Conservation (phyloP, 2,329 filamentous ascomycete genomes). For the Trichoderma guizhouense region DNA sequence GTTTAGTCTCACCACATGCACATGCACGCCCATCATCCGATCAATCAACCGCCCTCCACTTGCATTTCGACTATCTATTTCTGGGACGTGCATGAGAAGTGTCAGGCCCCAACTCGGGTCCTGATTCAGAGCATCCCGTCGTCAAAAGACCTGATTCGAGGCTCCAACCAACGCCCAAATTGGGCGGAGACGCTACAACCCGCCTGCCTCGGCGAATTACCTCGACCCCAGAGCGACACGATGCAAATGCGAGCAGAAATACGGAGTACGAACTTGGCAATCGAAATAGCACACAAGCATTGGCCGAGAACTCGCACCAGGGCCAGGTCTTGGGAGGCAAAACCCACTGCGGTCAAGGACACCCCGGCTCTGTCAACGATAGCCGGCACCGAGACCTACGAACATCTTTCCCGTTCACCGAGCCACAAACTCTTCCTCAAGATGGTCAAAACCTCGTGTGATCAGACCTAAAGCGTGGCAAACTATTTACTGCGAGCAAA, state of each 20-base stretch:
- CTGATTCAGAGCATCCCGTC: neutral
- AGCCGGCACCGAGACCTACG: neutral
- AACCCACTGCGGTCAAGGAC: neutral
- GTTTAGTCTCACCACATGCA: neutral
- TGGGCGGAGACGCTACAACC: neutral
- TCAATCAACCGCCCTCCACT: neutral
- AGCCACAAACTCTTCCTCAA: neutral
- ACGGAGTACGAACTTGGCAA: neutral
- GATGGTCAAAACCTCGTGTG: neutral
- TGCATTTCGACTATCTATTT: neutral
- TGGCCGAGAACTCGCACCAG: neutral
- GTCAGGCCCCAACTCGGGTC: neutral
- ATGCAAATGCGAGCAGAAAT: neutral
- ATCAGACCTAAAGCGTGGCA: neutral
- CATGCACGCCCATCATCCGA: neutral
- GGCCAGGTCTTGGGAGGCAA: neutral
- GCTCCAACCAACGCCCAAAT: neutral
- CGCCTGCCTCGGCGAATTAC: slow-evolving; percentile 5
- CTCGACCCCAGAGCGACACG: neutral
- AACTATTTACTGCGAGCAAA: neutral
- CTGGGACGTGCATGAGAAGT: neutral
- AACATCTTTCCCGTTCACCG: neutral
- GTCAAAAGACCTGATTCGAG: neutral
- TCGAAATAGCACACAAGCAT: neutral
- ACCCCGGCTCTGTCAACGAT: neutral